These are phyloP conservation scores for Rhizopogon vinicolor DNA, from an alignment of 768 basidiomycete genomes.

Conservation along the genomic window DNA sequence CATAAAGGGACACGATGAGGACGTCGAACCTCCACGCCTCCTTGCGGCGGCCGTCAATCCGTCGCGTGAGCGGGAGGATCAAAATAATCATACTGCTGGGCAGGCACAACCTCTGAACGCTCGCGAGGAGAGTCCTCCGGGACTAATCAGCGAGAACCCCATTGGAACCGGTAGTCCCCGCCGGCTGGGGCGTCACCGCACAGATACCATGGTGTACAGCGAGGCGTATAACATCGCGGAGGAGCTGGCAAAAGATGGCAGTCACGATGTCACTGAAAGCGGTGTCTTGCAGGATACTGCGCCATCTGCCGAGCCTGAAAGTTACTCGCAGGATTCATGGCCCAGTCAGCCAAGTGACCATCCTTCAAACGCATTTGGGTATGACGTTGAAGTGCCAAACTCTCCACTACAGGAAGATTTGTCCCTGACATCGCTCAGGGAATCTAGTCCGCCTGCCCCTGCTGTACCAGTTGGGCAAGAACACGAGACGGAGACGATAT, in stretches of 20 bases:
- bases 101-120: slow-evolving; percentile 3
- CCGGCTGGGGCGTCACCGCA: slow-evolving; percentile 49
- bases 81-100: slow-evolving; percentile 9
- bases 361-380: slow-evolving; percentile 5
- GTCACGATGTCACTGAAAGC: background rate
- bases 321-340: slow-evolving; percentile 7
- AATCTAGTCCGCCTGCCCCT: slow-evolving; percentile 2
- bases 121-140: slow-evolving; percentile 19
- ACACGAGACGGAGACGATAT: background rate
- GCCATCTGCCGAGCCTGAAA: slow-evolving; percentile 8
- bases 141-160: slow-evolving; percentile 9
- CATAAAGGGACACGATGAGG: slow-evolving; percentile 18
- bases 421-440: slow-evolving; percentile 21
- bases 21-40: slow-evolving; percentile 36
- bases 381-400: slow-evolving; percentile 19
- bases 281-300: slow-evolving; percentile 9
- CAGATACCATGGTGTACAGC: slow-evolving; percentile 73
- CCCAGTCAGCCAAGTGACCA: slow-evolving; percentile 2
- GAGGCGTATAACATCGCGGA: slow-evolving; percentile 35
- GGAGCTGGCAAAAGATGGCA: slow-evolving; percentile 28
- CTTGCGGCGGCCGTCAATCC: slow-evolving; percentile 38
- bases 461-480: slow-evolving; percentile 2
- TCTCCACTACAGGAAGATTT: slow-evolving; percentile 26
- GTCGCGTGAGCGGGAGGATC: slow-evolving; percentile 5
- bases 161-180: slow-evolving; percentile 35